Evolutionary conservation across 2,329 filamentous ascomycete genomes (phyloP).

Genomic region (Arachnopeziza araneosa): DNA sequence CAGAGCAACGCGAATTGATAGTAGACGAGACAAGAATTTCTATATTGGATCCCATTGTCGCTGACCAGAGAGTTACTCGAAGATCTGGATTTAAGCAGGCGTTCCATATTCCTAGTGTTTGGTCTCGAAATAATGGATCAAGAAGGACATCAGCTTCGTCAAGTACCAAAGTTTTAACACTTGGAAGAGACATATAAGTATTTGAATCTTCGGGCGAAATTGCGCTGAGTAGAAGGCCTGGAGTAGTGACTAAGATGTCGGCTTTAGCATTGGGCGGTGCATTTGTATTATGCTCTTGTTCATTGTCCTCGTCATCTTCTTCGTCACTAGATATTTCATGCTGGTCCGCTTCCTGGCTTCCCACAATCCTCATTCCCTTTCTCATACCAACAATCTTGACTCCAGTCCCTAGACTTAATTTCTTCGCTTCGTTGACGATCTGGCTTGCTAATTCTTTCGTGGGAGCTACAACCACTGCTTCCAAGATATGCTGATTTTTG

Average conservation of each 20-base stretch:
- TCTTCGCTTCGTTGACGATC: slow-evolving; percentile 80
- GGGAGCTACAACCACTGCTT: slow-evolving; percentile 68
- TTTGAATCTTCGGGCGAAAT: slow-evolving; percentile 43
- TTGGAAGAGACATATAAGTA: slow-evolving; percentile 50
- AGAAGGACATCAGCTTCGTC: slow-evolving; percentile 96
- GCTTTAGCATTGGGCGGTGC: slow-evolving; percentile 57
- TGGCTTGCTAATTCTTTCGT: slow-evolving; percentile 75
- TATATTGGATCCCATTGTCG: slow-evolving; percentile 92
- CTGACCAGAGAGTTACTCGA: slow-evolving; percentile 82
- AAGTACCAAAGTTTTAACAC: slow-evolving; percentile 69
- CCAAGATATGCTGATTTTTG: slow-evolving; percentile 47
- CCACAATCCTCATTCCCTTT: slow-evolving; percentile 71
- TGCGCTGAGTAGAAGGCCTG: slow-evolving; percentile 70
- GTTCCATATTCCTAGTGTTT: slow-evolving; percentile 80
- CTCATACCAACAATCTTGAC: slow-evolving; percentile 76
- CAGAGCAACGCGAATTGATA: slow-evolving; percentile 48
- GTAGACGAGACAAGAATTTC: slow-evolving; percentile 72
- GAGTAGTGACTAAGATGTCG: slow-evolving; percentile 77
- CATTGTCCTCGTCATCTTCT: slow-evolving; percentile 33
- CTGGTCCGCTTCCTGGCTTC: slow-evolving; percentile 30
- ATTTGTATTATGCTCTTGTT: slow-evolving; percentile 29
- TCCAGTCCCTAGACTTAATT: slow-evolving; percentile 70
- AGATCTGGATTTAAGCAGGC: slow-evolving; percentile 67
- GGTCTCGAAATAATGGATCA: slow-evolving; percentile 82
- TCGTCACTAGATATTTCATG: slow-evolving; percentile 31